These are phyloP conservation scores for Heritiera littoralis DNA, from an alignment of 345 rosid genomes.

Conservation along the genomic window DNA sequence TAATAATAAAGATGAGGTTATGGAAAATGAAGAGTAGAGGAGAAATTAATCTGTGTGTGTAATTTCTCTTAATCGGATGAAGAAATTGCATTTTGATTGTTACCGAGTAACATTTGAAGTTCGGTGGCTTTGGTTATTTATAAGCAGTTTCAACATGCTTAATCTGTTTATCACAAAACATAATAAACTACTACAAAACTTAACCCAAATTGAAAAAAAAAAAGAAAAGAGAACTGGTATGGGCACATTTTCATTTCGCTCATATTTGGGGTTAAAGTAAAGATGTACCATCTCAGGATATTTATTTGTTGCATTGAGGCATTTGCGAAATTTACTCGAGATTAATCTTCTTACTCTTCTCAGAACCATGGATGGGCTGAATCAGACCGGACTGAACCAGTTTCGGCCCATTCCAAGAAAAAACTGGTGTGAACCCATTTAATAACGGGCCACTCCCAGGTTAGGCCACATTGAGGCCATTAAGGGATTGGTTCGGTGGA, in stretches of 20 bases:
- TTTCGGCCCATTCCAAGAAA: no score
- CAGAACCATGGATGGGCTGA: conserved; percentile 32
- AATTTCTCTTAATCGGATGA: not conserved
- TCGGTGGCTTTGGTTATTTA: not conserved
- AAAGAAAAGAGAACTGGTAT: not conserved
- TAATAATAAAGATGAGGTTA: no score
- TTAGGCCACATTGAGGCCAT: no score
- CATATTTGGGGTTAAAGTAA: not conserved
- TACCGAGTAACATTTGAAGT: not conserved
- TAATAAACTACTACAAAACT: not conserved
- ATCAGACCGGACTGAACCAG: no score
- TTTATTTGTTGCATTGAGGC: not conserved
- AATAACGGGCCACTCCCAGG: no score
- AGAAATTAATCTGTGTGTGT: not conserved
- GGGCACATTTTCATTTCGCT: not conserved
- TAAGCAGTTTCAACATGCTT: not conserved
- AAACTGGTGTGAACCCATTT: no score
- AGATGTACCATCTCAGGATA: not conserved
- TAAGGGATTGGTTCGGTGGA: no score
- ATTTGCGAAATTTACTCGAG: not conserved
- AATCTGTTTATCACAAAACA: not conserved
- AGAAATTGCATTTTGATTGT: not conserved
- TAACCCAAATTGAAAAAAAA: not conserved
- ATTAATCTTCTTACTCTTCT: conserved; percentile 27
- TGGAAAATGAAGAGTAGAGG: not conserved